Percentiles rank a stretch among this genome's conserved stretches.
Evolutionary conservation across 768 basidiomycete species (phyloP).

Genomic region (Ramaria sp.): DNA sequence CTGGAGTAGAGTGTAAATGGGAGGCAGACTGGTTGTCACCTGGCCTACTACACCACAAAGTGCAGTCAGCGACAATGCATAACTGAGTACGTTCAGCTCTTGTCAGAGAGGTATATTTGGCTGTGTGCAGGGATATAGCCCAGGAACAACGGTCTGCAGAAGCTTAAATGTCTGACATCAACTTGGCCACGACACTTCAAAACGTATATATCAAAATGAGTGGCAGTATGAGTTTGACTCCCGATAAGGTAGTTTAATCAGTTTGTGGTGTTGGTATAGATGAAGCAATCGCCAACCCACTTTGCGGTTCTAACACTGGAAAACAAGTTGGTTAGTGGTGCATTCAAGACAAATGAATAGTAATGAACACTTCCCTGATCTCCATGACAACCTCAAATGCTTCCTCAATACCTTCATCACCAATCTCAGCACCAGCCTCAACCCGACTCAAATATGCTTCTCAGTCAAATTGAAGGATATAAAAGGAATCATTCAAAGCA

Average conservation of each 20-base stretch:
- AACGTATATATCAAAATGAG: conserved; percentile 86
- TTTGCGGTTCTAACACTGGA: conserved; percentile 85
- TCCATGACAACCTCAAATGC: conserved; percentile 92
- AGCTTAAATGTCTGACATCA: neutral
- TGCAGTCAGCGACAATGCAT: conserved; percentile 72
- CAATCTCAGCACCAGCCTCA: conserved; percentile 62
- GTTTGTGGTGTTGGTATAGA: conserved; percentile 86
- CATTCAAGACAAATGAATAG: conserved; percentile 14
- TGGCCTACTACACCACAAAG: too few species aligned
- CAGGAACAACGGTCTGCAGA: conserved; percentile 70
- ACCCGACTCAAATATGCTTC: conserved; percentile 77
- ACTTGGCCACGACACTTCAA: neutral
- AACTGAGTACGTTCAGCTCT: conserved; percentile 82
- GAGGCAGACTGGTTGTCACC: too few species aligned
- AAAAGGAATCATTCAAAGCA: conserved; percentile 80
- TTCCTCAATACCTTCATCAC: conserved; percentile 93
- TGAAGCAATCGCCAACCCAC: conserved; percentile 98
- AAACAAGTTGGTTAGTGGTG: conserved; percentile 5
- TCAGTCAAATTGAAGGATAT: conserved; percentile 82
- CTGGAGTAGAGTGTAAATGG: too few species aligned
- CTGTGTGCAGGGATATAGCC: conserved; percentile 93
- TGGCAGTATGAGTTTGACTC: conserved; percentile 85
- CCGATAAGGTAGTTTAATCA: conserved; percentile 93
- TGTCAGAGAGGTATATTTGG: conserved; percentile 90
- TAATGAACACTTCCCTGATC: conserved; percentile 62